These are phyloP conservation scores for Madurella mycetomatis DNA, from an alignment of 2,329 filamentous ascomycete species.

Conservation along the genomic window DNA sequence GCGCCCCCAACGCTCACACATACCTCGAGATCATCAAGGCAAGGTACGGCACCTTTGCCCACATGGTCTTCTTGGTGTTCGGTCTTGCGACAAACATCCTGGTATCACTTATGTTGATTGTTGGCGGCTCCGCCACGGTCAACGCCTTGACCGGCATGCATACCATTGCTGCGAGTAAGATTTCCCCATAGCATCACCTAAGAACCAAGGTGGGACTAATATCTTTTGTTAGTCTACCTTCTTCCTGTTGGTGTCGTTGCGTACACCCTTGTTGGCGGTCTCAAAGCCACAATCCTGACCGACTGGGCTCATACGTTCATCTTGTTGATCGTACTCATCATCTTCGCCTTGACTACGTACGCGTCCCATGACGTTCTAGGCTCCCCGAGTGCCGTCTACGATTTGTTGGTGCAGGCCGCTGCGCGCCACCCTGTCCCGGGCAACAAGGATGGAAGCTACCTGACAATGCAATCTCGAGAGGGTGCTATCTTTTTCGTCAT, in stretches of 20 bases:
- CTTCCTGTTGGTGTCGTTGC: slow-evolving; percentile 75
- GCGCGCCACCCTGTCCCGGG: slow-evolving; percentile 69
- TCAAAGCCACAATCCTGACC: slow-evolving; percentile 83
- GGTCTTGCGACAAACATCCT: slow-evolving; percentile 81
- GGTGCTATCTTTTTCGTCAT: slow-evolving; percentile 89
- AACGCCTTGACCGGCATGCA: slow-evolving; percentile 67
- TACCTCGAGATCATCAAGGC: slow-evolving; percentile 81
- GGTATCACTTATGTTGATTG: slow-evolving; percentile 84
- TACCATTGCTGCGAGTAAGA: slow-evolving; percentile 64
- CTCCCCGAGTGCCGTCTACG: slow-evolving; percentile 72
- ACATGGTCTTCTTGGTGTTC: slow-evolving; percentile 77
- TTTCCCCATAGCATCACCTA: background rate
- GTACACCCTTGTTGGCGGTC: slow-evolving; percentile 73
- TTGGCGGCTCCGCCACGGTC: slow-evolving; percentile 74
- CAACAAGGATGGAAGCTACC: slow-evolving; percentile 75
- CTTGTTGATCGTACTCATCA: slow-evolving; percentile 76
- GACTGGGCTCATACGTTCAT: slow-evolving; percentile 86
- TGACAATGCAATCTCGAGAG: slow-evolving; percentile 79
- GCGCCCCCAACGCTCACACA: slow-evolving; percentile 80
- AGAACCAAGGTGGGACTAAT: background rate
- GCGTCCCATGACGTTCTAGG: slow-evolving; percentile 68
- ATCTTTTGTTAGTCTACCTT: slow-evolving; percentile 52
- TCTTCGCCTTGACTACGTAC: slow-evolving; percentile 80
- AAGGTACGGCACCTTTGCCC: slow-evolving; percentile 67
- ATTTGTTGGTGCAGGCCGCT: slow-evolving; percentile 67